phyloP scores from a whole-genome alignment of 495 filamentous ascomycete genomes.

The Neurospora sp. region DNA sequence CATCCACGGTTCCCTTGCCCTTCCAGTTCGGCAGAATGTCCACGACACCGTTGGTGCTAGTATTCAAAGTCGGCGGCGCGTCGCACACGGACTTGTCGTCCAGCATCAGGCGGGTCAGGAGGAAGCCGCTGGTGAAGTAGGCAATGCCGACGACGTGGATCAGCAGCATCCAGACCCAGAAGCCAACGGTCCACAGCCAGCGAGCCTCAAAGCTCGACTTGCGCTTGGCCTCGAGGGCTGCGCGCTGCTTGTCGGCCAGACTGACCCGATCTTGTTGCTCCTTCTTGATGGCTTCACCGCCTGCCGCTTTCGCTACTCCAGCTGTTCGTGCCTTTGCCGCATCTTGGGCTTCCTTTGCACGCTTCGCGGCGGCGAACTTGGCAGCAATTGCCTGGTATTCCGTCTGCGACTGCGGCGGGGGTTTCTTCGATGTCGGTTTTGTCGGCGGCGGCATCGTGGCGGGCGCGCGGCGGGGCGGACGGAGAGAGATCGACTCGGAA shows the following conservation, averaged over 20 bases:
- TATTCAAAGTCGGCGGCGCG: slow-evolving; percentile 51
- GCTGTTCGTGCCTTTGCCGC: slow-evolving; percentile 8
- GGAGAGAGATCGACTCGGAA: neutral
- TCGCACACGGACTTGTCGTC: slow-evolving; percentile 79
- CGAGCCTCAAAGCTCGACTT: slow-evolving; percentile 31
- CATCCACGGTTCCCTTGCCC: slow-evolving; percentile 39
- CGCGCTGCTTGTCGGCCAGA: slow-evolving; percentile 24
- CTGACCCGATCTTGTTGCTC: slow-evolving; percentile 9
- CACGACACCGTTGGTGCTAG: slow-evolving; percentile 8
- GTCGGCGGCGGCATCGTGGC: slow-evolving; percentile 16
- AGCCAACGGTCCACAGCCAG: slow-evolving; percentile 39
- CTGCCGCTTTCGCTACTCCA: slow-evolving; percentile 2
- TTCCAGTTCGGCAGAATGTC: slow-evolving; percentile 27
- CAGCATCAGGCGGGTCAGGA: slow-evolving; percentile 84
- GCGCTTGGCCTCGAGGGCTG: slow-evolving; percentile 30
- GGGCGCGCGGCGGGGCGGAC: neutral
- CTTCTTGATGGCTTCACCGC: neutral
- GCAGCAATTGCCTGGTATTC: slow-evolving; percentile 35
- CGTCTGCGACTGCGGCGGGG: slow-evolving; percentile 9
- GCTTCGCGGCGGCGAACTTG: slow-evolving; percentile 39
- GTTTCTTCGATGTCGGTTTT: slow-evolving; percentile 16
- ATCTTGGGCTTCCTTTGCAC: slow-evolving; percentile 28
- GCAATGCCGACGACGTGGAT: slow-evolving; percentile 76
- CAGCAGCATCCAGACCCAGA: slow-evolving; percentile 47
- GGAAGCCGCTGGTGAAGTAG: slow-evolving; percentile 94